Evolutionary conservation across 2,329 filamentous ascomycete species (phyloP), one percentile per base, ranked within the genome.

Genomic region (Xylaria sp.): DNA sequence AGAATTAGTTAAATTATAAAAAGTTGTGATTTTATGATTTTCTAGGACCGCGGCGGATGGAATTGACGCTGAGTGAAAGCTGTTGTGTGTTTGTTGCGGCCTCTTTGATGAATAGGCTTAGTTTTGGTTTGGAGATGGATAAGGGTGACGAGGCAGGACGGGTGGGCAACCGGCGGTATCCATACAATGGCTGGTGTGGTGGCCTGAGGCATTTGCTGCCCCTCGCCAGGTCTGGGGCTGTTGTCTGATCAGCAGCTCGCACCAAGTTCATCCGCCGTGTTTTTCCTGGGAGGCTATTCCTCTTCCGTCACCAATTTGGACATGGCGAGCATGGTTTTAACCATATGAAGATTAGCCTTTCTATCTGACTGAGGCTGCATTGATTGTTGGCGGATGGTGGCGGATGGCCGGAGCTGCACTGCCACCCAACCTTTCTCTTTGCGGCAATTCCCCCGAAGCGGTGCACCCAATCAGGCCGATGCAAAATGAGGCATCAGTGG

Each of bases 101-200:
- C 21, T 11, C n/a, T 3, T n/a, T 52, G 60, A 12, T 61, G 23
- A 45, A 42, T 35, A 21, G 57, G 54, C 43, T 58, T 33, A 21
- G 57, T 47, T 52, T 33, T 31, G 28, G 9, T 5, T 61, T 53
- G 59, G 38, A 42, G 51, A 60, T 42, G 45, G 53, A 58, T 31
- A 38, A 47, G 47, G 57, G 35, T 37, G 50, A 51, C 17, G 51
- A 58, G 47, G 42, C 33, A n/a, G 45, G 14, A 9, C 45, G 37
- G 50, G 65, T 67, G 65, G 65, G 65, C 55, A 59, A 42, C 31
- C 35, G 59, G 21, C 17, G 37, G 56, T 67, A 67, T 37, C 62
- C 65, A 65, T 67, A 64, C 56, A 31, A 37, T 51, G 3, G 56
- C 42, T 47, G 9, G 23, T 35, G 42, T 38, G 2, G 31, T 19